Evolutionary conservation across 305 asterid species (phyloP), one percentile per base, ranked within the genome.

Genomic region (Ajuga reptans): DNA sequence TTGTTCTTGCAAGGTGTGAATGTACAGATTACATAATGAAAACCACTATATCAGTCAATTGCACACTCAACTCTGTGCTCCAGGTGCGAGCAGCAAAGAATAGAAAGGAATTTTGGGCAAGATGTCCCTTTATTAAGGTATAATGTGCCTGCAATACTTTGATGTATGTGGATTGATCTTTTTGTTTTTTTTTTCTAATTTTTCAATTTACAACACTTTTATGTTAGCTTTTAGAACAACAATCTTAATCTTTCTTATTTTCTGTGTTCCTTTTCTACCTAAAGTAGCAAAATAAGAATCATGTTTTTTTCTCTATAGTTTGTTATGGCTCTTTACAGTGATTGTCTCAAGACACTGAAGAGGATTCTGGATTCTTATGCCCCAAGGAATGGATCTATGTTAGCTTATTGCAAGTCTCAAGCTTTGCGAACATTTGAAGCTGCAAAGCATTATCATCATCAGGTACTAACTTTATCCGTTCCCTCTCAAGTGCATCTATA

Each of bases 41-140:
- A 59, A 66, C 64, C 36, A 6, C 41, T 45, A n/a, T 50, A 58
- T 56, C 18, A n/a, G 50, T 21, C 18, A 42, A 7, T 58, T 63
- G 75, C 54, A 10, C 46, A 29, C 58, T 72, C 53, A 45, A 73
- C 51, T 72, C 67, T 29, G 33, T 66, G 63, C 73, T 75, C 54
- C 91, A 89, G 98, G 50, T 77, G 66, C 82, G 87, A 72, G 58
- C 78, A 52, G 69, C 76, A 63, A 87, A 81, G 75, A 52, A 77
- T 75, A 83, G 72, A 74, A 78, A 77, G 78, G 86, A 86, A 76
- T 34, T 78, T n/a, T 81, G 84, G 89, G 76, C 42, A 53, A 84
- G 76, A 80, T 89, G 91, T 74, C 90, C 96, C 27, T 81, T 89
- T 59, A 47, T 89, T 64, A 84, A 77, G 92, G 98, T 92, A 87